These are phyloP conservation scores for Penium margaritaceum DNA, from an alignment of 139 green algal genomes.

Conservation along the genomic window DNA sequence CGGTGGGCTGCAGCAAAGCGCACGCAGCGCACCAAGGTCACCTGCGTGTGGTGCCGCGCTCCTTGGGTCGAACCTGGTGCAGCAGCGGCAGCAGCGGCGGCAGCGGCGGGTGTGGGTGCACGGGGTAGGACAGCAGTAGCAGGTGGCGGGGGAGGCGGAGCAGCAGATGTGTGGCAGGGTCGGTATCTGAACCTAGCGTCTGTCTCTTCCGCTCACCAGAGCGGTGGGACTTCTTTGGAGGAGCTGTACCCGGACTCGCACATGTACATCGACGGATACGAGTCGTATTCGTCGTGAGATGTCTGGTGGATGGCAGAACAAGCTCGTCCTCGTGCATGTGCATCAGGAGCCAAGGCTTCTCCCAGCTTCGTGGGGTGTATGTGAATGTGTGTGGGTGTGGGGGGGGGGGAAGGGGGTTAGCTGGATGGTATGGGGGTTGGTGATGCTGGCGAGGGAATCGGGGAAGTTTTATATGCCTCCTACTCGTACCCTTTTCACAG, in stretches of 20 bases:
- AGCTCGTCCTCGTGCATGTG: neutral
- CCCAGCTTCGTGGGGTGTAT: neutral
- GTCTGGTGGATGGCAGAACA: neutral
- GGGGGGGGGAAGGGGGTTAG: too few relatives aligned
- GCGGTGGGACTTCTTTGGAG: neutral
- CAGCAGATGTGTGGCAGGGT: neutral
- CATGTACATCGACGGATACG: too few relatives aligned
- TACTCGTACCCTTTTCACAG: too few relatives aligned
- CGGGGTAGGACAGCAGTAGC: neutral
- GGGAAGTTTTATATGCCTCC: too few relatives aligned
- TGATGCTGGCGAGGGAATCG: too few relatives aligned
- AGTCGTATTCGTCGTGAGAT: too few relatives aligned
- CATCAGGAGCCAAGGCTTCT: neutral
- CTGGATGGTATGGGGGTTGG: too few relatives aligned
- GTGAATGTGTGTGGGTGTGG: neutral
- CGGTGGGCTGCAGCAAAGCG: slow-evolving; percentile 43
- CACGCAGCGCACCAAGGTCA: slow-evolving; percentile 36
- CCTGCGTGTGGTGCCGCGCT: slow-evolving; percentile 50
- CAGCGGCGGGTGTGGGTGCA: neutral
- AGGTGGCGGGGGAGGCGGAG: neutral
- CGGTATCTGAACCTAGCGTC: slow-evolving; percentile 2
- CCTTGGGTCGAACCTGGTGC: slow-evolving; percentile 46
- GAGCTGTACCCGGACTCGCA: slow-evolving; percentile 8
- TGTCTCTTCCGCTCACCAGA: neutral
- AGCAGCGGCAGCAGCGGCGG: too few relatives aligned